Evolutionary conservation across 2,329 filamentous ascomycete genomes (phyloP), one percentile per base, ranked within the genome.

Genomic region (Anthostomella pinea): DNA sequence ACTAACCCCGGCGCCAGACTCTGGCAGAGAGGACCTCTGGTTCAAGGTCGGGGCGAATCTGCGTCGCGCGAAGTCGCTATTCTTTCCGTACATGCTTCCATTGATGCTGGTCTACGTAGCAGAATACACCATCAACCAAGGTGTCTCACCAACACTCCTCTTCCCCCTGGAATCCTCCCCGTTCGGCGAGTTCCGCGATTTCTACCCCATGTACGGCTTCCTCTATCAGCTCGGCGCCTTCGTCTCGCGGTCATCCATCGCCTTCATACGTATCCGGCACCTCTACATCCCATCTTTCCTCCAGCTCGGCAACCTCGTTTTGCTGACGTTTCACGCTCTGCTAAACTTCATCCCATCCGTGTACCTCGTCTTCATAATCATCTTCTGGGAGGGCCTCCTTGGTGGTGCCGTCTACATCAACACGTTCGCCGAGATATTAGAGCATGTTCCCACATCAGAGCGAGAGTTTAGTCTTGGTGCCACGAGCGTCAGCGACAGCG

Each of bases 111-210:
- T 98, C 19, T 98, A 96, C 60, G 77, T 97, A 22, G 88, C 90
- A 38, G 93, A 98, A 68, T 98, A 98, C 61, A 94, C 87, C 37
- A 96, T 97, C 64, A 97, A 97, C 66, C 90, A 95, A 67, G 91
- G 90, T 22, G 88, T 97, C 1, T 74, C 88, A 0, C 91, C 93
- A 1, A 95, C 89, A 0, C 70, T 97, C 0, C 76, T 98, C 4
- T 98, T 95, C 58, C 88, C 90, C 0, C 70, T 96, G 1, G 58
- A 72, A 1, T 65, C 75, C 8, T 84, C 86, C 1, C 93, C 93
- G 0, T 97, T 97, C 59, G 66, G 69, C 20, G 78, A 87, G 49
- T 93, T 82, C 59, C 83, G 91, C 25, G 84, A 83, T 20, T 97
- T 96, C 61, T 98, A 98, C 56, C 90, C 91, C 1, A 87, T 91